Evolutionary conservation across 805 yeast species (phyloP), one percentile per base, ranked within the genome.

Genomic region (Brettanomyces naardenensis): DNA sequence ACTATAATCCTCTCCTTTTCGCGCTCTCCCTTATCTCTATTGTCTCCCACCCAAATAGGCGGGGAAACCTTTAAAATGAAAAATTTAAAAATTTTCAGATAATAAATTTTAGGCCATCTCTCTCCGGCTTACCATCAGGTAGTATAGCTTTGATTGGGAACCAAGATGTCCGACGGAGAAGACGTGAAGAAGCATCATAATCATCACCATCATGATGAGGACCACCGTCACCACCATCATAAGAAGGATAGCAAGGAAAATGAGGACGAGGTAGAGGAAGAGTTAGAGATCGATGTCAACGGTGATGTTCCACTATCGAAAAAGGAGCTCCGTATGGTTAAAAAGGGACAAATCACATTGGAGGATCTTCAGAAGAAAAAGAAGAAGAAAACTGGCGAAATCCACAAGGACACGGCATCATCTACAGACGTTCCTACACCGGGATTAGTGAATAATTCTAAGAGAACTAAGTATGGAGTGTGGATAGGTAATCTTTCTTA

Each of bases 401-500:
- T 23, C 40, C 65, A 66, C 6, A 39, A 38, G 30, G 26, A 41
- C 5, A 43, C 47, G 17, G 22, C 31, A n/a, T 45, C 35, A 11
- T 17, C 43, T 28, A 40, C 54, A 4, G 29, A 28, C 29, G 19
- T 27, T 34, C 13, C 19, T 4, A 20, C 29, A 20, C 31, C 33
- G 35, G 53, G 53, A 25, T 20, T 34, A 11, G 15, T 26, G 19
- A 34, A 34, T 17, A 34, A 25, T 25, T 34, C 37, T 5, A 65
- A 64, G 36, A 67, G 67, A 52, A 70, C 80, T 4, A 74, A 70
- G 38, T 73, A 63, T 50, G 94, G 94, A 32, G 92, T 88, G 26
- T 92, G 98, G 98, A 74, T 92, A 33, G 98, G 98, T 31, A 92
- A 92, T 56, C 62, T 92, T 45, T 71, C 95, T 0, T 92, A 81